A percentile compares a stretch with the other conserved stretches of the same genome.
Conservation (phyloP, 306 rosid genomes). For the Medicago lupulina region DNA sequence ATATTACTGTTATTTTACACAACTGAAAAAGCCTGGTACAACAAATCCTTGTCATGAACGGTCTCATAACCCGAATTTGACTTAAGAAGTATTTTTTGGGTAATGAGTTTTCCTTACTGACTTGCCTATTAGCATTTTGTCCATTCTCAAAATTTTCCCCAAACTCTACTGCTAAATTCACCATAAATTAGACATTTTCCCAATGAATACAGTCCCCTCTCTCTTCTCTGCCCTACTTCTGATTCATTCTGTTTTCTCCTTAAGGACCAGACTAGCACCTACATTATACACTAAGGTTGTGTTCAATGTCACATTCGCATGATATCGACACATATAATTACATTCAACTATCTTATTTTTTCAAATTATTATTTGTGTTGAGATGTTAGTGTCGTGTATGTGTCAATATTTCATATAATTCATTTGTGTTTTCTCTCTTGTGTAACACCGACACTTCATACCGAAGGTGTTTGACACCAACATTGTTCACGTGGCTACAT, state of each 20-base stretch:
- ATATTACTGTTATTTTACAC: slow-evolving; percentile 3
- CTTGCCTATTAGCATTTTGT: not conserved
- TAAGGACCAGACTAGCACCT: too few species aligned
- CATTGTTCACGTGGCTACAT: not conserved
- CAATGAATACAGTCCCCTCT: not conserved
- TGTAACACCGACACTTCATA: too few species aligned
- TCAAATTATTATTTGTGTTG: too few species aligned
- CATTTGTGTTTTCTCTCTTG: too few species aligned
- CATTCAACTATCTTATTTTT: too few species aligned
- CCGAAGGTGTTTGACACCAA: not conserved
- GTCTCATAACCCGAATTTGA: not conserved
- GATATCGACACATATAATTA: too few species aligned
- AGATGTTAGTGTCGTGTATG: too few species aligned
- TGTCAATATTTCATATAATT: too few species aligned
- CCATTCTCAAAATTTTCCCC: not conserved
- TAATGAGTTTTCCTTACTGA: not conserved
- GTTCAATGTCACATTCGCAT: too few species aligned
- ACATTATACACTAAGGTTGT: too few species aligned
- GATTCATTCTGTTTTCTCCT: not conserved
- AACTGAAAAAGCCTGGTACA: not conserved
- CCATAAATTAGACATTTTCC: not conserved
- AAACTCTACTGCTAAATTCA: slow-evolving; percentile 11
- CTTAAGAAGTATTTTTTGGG: slow-evolving; percentile 4
- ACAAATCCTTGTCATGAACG: not conserved
- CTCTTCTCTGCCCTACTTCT: not conserved